Evolutionary conservation across 2,329 filamentous ascomycete genomes (phyloP).

Genomic region (Fulvia fulva): DNA sequence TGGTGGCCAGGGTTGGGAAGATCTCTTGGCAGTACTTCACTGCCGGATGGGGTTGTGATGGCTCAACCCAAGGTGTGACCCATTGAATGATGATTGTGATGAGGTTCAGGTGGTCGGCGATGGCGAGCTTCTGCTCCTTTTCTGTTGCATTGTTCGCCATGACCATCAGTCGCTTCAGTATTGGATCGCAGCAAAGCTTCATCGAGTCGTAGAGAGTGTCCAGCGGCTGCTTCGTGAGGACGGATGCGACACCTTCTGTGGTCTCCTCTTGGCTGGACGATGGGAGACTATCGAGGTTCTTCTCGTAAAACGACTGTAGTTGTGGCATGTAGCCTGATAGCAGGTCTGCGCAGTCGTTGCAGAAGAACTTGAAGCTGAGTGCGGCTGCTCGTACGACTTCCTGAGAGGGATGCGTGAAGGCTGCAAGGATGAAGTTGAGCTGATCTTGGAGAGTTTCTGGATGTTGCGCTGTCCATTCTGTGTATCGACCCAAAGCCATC

Average conservation of each 20-base stretch:
- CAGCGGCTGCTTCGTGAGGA: slow-evolving; percentile 80
- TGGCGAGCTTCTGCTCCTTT: slow-evolving; percentile 75
- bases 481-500: slow-evolving; percentile 94
- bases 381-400: slow-evolving; percentile 91
- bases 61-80: slow-evolving; percentile 69
- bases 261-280: slow-evolving; percentile 89
- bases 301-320: slow-evolving; percentile 87
- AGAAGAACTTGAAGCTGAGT: slow-evolving; percentile 94
- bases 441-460: slow-evolving; percentile 88
- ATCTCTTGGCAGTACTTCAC: slow-evolving; percentile 97
- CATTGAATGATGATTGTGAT: slow-evolving; percentile 85
- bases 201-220: slow-evolving; percentile 78
- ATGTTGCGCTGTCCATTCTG: slow-evolving; percentile 94
- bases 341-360: slow-evolving; percentile 85
- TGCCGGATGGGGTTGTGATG: slow-evolving; percentile 74
- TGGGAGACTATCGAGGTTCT: slow-evolving; percentile 80
- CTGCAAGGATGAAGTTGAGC: slow-evolving; percentile 91
- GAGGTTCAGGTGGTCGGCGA: slow-evolving; percentile 91
- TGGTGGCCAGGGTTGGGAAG: slow-evolving; percentile 78
- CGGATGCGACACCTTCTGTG: slow-evolving; percentile 89
- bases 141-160: slow-evolving; percentile 82
- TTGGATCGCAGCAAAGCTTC: slow-evolving; percentile 88
- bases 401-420: slow-evolving; percentile 81
- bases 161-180: slow-evolving; percentile 77
- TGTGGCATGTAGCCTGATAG: slow-evolving; percentile 79